Evolutionary conservation across 768 basidiomycete genomes (phyloP), one percentile per base, ranked within the genome.

Genomic region (Psilocybe tampanensis): DNA sequence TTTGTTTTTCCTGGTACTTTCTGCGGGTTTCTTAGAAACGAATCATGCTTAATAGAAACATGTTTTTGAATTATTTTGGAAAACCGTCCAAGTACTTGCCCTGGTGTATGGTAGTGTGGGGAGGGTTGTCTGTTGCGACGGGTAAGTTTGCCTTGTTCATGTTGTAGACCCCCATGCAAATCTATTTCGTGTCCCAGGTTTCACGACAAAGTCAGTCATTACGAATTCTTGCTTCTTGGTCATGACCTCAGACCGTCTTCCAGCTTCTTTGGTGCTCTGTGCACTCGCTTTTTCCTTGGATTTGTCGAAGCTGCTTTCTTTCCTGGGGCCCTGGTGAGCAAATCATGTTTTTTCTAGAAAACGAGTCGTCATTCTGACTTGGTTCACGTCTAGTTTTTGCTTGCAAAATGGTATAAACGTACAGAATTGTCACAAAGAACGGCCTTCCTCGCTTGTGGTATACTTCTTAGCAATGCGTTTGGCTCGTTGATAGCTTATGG

Each of bases 381-480:
- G 15, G n/a, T 23, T 39, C 1, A 9, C 24, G 19, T 2, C 19
- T 41, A 76, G 78, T 86, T 86, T 67, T 73, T 88, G 4, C 73
- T 89, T 32, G 87, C 86, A 2, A 87, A 86, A 72, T 87, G 92
- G 93, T 94, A 94, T 74, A 92, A 79, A 53, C 82, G 80, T 21
- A 77, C 79, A 41, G 92, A 95, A 69, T 75, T 94, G 29, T 92
- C 89, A 15, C 74, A 86, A 47, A 80, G 91, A 50, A 90, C 84
- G 9, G 90, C 90, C 3, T 70, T 90, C 41, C 76, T 94, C 18
- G 84, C 80, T 36, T 90, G 87, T 61, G 93, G 93, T 7, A 88
- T 82, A 65, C 78, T 95, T 21, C 86, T 94, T 58, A 88, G 86
- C 56, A 95, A 94, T 71, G 93, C 91, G 0, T 94, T 95, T 65